Evolutionary conservation across 2,329 filamentous ascomycete species (phyloP), one percentile per base, ranked within the genome.

Genomic region (Scedosporium dehoogii): DNA sequence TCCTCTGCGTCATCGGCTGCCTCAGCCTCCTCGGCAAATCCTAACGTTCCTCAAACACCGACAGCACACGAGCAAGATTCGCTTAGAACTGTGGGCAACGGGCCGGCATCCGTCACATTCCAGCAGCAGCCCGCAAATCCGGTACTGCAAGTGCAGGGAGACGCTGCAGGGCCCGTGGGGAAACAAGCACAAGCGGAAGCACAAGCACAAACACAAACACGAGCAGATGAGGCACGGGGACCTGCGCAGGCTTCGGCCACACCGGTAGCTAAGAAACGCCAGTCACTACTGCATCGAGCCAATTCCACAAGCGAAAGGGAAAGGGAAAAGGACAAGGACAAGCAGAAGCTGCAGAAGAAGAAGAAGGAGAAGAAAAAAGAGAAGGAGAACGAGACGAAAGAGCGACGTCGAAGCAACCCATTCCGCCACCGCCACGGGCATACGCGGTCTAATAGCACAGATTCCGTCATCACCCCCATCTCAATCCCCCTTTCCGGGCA

Each of bases 271-370:
- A 55, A 55, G 44, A 55, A 55, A 55, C 51, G 51, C 51, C 51
- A 55, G 21, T 55, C 51, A 12, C 46, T 33, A 9, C 59, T 48
- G 27, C 44, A 48, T 14, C 42, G 59, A 48, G 25, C 46, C 42
- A 61, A 61, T 21, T 61, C 59, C n/a, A 61, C 42, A 14, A 25
- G 10, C 27, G 60, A 61, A 23, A 56, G 56, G 29, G 27, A 56
- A 18, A 23, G 12, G 14, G 38, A 58, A 14, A 58, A 58, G 56
- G 56, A 58, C n/a, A 58, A 58, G 29, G 56, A 58, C n/a, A 58
- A 58, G 27, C 21, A 62, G 27, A 51, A 33, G 33, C 59, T 61
- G n/a, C 60, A 56, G 38, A 62, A 62, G 60, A 62, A 62, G 60
- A 53, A 21, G 14, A 25, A 58, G 38, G 58, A 62, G 60, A 53